A percentile compares a stretch with the other conserved stretches of the same genome.
These are phyloP conservation scores for Trypanosoma melophagium DNA, from an alignment of 208 protist genomes.

Conservation along the genomic window DNA sequence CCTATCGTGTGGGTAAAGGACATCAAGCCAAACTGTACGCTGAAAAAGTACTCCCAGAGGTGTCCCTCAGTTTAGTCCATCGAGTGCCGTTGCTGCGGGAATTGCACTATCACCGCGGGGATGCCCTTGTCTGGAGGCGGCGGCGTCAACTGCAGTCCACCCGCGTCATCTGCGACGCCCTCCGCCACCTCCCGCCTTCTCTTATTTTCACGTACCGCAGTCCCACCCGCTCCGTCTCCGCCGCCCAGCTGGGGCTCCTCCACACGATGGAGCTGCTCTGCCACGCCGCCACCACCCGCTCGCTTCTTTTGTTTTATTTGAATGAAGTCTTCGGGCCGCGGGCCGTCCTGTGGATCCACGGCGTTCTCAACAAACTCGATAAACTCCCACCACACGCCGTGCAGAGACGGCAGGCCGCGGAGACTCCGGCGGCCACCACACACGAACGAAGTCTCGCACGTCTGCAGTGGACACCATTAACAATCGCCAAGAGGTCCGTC, in stretches of 20 bases:
- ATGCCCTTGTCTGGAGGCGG: neutral
- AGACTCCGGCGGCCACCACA: neutral
- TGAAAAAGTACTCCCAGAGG: constrained; percentile 10
- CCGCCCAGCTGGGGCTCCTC: constrained; percentile 10
- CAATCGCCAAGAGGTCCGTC: neutral
- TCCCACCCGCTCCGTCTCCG: neutral
- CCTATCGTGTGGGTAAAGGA: constrained; percentile 18
- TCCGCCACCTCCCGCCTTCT: constrained; percentile 14
- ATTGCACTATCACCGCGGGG: constrained; percentile 5
- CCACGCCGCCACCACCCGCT: constrained; percentile 10
- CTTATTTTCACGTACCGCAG: constrained; percentile 21
- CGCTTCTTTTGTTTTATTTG: constrained; percentile 25
- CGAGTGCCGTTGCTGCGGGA: constrained; percentile 16
- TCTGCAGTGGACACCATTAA: constrained; percentile 8
- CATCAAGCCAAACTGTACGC: constrained; percentile 14
- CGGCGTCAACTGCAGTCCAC: neutral
- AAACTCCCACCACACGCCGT: constrained; percentile 11
- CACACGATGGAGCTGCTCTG: constrained; percentile 7
- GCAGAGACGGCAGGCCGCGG: neutral
- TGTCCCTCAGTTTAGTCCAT: neutral
- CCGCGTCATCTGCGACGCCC: constrained; percentile 7
- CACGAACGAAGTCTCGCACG: neutral
- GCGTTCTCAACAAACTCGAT: neutral
- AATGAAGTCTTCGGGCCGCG: constrained; percentile 23
- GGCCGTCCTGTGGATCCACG: constrained; percentile 9